Base-by-base conservation (phyloP, 2,329 filamentous ascomycete species). In the Parafenestella ontariensis region DNA sequence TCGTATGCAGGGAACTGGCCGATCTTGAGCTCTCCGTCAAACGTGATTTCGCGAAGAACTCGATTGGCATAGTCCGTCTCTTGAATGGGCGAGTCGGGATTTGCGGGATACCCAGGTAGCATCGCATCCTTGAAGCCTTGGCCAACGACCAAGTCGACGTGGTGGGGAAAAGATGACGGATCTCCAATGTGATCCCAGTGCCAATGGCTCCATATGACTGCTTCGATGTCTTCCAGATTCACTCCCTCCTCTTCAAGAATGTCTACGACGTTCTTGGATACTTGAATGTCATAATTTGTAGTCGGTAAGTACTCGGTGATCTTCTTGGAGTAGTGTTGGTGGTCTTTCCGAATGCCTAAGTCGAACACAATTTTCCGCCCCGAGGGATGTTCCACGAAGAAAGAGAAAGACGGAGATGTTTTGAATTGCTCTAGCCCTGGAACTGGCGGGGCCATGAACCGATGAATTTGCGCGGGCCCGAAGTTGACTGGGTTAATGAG, bases 101-200 rank as follows among this genome's bases (percentile, higher is more conserved):
- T 62, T 9, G 64, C 49, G 2, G 83, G 83, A 44, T 76, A 82
- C 0, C 80, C 82, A 0, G 83, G 83, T 3, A 79, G 61, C 60
- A 81, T 77, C 0, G 67, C 66, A 2, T 76, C 55, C 43, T 78
- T 80, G 65, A 85, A 81, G 0, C 83, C 83, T 0, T 83, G 79
- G 0, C 84, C 84, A 3, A 85, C 82, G 28, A 85, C 61, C 0
- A 86, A 61, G 8, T 79, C 74, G 0, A 82, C 83, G 1, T 60
- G 69, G 0, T 60, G 0, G 0, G 82, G 81, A 44, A 86, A 86
- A 0, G 66, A 71, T 0, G 77, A 76, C 0, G 78, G 74, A 49
- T 85, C 79, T 0, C 83, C 84, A 8, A 78, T 80, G 51, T 86
- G 84, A 61, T 86, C 83, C 66, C 75, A 81, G 40, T 69, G 70